Evolutionary conservation across 1,284 basidiomycete genomes (phyloP).

Genomic region (Ganoderma multipileum): DNA sequence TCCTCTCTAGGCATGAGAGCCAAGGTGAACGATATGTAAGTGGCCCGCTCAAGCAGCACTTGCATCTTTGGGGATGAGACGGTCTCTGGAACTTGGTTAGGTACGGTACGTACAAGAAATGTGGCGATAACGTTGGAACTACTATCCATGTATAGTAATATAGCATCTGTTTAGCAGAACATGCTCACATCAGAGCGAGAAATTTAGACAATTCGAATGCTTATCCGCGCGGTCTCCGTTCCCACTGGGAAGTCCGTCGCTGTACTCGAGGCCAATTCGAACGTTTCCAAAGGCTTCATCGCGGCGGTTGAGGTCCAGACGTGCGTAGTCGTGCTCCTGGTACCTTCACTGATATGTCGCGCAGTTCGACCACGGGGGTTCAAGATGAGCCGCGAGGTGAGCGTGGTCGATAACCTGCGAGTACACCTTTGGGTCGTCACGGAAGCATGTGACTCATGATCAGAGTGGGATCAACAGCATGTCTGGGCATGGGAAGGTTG

Average conservation of each 20-base stretch:
- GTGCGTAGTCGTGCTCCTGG: not conserved
- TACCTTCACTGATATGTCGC: conserved; percentile 1
- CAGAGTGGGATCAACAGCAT: not conserved
- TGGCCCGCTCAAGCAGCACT: conserved; percentile 6
- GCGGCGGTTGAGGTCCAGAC: not conserved
- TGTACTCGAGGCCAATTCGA: not conserved
- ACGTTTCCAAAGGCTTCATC: not conserved
- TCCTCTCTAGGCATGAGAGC: conserved; percentile 34
- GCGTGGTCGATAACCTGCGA: conserved; percentile 23
- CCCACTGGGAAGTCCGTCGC: not conserved
- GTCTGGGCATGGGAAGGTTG: not conserved
- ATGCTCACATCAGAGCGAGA: not conserved
- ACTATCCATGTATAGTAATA: not conserved
- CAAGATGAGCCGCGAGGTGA: conserved; percentile 27
- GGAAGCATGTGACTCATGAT: no score
- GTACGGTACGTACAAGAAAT: not conserved
- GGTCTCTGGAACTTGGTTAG: not conserved
- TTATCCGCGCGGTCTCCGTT: not conserved
- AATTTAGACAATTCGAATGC: not conserved
- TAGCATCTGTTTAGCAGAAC: not conserved
- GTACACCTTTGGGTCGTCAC: not conserved
- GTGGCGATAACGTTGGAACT: not conserved
- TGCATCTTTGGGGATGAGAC: conserved; percentile 37
- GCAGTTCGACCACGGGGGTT: conserved; percentile 23
- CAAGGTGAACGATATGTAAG: conserved; percentile 38